Evolutionary conservation across 352 stramenopile genomes (phyloP).

Genomic region (Globisporangium nagaii): DNA sequence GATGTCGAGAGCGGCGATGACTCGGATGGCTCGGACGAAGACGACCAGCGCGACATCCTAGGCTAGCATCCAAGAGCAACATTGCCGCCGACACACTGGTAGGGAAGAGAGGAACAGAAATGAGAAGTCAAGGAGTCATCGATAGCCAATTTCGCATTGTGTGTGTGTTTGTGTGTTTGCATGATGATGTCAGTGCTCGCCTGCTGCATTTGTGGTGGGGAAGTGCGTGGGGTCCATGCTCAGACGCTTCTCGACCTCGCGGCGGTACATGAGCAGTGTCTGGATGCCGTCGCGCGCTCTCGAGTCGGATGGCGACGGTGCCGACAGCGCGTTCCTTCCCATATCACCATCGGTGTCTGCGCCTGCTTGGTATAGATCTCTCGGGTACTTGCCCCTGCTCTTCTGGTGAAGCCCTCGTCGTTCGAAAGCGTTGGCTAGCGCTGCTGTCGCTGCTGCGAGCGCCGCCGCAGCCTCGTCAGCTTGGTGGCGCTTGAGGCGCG

Average conservation of each 20-base stretch:
- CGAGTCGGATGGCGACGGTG: constrained; percentile 16
- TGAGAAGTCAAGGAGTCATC: too few relatives aligned
- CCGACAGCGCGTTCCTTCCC: background rate
- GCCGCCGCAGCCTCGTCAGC: background rate
- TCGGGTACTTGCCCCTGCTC: background rate
- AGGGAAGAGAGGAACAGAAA: too few relatives aligned
- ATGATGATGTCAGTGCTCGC: too few relatives aligned
- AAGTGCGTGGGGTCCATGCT: constrained; percentile 23
- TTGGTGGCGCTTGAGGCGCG: constrained; percentile 27
- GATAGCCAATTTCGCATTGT: too few relatives aligned
- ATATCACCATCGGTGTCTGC: background rate
- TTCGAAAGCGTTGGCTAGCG: constrained; percentile 1
- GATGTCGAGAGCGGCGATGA: constrained; percentile 20
- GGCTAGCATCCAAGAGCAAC: constrained; percentile 13
- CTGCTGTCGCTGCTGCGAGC: constrained; percentile 11
- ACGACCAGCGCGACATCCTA: constrained; percentile 29
- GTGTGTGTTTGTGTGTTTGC: too few relatives aligned
- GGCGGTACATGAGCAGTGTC: constrained; percentile 52
- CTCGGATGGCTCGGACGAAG: constrained; percentile 19
- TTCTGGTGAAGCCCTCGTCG: background rate
- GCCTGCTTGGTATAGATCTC: too few relatives aligned
- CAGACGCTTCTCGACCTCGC: constrained; percentile 56
- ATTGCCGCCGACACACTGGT: too few relatives aligned
- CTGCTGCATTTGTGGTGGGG: background rate
- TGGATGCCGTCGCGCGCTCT: constrained; percentile 47